These are phyloP conservation scores for Mucuna pruriens DNA, from an alignment of 306 rosid genomes.

Conservation along the genomic window DNA sequence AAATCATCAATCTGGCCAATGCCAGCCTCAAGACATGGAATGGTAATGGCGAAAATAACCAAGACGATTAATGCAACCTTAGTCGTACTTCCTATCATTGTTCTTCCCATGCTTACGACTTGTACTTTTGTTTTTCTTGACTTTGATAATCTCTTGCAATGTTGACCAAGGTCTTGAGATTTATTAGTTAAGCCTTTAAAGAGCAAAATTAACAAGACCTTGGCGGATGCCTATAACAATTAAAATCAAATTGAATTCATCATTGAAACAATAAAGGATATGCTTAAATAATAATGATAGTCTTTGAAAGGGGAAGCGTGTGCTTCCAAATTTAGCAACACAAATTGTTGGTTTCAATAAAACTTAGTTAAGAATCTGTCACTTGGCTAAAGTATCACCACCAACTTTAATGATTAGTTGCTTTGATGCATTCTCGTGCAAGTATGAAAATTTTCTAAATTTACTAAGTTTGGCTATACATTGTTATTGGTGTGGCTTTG, in stretches of 20 bases:
- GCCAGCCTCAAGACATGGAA: constrained; percentile 42
- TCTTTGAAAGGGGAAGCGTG: too few species aligned
- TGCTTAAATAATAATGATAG: too few species aligned
- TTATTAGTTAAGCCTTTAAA: too few species aligned
- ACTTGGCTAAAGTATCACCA: too few species aligned
- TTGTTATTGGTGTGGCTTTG: neutral
- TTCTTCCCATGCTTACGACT: constrained; percentile 19
- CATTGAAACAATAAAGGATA: too few species aligned
- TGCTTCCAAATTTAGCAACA: constrained; percentile 42
- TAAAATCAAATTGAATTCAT: neutral
- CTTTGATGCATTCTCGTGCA: neutral
- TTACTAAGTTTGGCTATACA: neutral
- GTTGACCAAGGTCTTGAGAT: constrained; percentile 11
- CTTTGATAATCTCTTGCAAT: neutral
- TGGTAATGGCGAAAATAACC: too few species aligned
- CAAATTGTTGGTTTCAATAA: too few species aligned
- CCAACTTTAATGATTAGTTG: too few species aligned
- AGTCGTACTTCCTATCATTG: constrained; percentile 22
- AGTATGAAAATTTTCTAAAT: neutral
- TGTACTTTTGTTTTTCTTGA: too few species aligned
- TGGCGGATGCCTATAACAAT: neutral
- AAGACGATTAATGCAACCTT: constrained; percentile 5
- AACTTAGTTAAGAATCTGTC: too few species aligned
- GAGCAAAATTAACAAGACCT: too few species aligned
- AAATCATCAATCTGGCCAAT: constrained; percentile 33